phyloP scores from a whole-genome alignment of 2,329 filamentous ascomycete species.

The Beauveria pseudobassiana region DNA sequence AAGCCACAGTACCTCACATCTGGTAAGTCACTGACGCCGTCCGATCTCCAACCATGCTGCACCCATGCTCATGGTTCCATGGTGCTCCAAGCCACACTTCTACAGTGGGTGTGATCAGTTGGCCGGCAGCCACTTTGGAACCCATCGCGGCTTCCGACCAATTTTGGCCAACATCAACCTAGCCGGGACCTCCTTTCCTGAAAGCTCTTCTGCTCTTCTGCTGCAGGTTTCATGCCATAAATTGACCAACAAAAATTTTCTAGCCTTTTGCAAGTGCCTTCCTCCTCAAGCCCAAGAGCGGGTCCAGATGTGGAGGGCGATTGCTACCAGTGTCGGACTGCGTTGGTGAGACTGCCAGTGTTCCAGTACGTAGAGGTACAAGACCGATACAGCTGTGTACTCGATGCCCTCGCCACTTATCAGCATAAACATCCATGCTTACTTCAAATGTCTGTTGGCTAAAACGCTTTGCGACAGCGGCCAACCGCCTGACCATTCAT shows the following conservation, averaged over 20 bases:
- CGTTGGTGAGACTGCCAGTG: background rate
- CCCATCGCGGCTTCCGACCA: background rate
- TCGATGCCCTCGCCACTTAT: background rate
- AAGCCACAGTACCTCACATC: background rate
- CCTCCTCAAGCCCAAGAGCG: background rate
- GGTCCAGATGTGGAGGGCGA: background rate
- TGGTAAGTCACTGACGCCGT: background rate
- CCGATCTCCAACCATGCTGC: background rate
- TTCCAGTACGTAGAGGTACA: background rate
- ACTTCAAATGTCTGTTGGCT: no score
- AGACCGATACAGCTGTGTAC: background rate
- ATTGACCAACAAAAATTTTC: background rate
- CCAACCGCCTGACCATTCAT: background rate
- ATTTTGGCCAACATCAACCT: background rate
- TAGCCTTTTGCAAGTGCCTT: background rate
- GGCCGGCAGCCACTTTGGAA: background rate
- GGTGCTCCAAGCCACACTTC: background rate
- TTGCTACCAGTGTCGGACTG: background rate
- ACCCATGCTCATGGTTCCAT: background rate
- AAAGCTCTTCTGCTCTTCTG: background rate
- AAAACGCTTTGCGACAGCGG: no score
- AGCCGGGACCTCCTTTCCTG: background rate
- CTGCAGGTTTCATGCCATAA: background rate
- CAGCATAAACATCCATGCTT: background rate
- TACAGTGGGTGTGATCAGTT: background rate